Evolutionary conservation across 345 rosid genomes (phyloP).

Genomic region (Boechera retrofracta): DNA sequence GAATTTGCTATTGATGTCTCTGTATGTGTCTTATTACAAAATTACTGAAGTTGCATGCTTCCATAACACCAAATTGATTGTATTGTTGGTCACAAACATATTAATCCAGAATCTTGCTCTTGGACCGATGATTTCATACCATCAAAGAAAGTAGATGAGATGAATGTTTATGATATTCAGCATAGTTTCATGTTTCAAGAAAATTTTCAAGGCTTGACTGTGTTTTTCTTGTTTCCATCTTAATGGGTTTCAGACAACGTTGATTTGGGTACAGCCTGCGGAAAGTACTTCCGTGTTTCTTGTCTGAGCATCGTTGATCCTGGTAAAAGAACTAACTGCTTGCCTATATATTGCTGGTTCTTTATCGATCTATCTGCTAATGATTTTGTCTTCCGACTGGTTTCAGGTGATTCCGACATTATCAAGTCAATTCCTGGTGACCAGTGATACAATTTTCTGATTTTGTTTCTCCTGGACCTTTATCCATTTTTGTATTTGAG

Average conservation of each 20-base stretch:
- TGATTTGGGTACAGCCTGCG: slow-evolving; percentile 78
- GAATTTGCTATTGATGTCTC: background rate
- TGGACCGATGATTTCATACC: background rate
- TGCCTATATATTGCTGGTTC: background rate
- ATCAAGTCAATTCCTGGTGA: slow-evolving; percentile 74
- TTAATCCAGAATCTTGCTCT: background rate
- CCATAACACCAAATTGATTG: background rate
- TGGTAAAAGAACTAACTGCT: slow-evolving; percentile 43
- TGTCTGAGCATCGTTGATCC: slow-evolving; percentile 73
- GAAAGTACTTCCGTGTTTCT: slow-evolving; percentile 76
- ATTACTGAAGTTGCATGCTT: background rate
- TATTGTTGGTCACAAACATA: background rate
- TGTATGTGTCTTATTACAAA: background rate
- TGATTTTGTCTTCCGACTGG: background rate
- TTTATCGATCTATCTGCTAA: background rate
- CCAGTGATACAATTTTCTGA: slow-evolving; percentile 44
- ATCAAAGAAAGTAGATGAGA: background rate
- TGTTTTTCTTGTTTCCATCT: background rate
- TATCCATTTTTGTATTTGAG: slow-evolving; percentile 25
- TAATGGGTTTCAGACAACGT: slow-evolving; percentile 57
- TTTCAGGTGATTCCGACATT: slow-evolving; percentile 78
- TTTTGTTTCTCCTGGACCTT: background rate
- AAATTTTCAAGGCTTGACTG: slow-evolving; percentile 2
- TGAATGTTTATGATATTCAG: background rate
- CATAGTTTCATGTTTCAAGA: background rate